Conservation (phyloP, 1,284 basidiomycete genomes). For the Leccinum pachyderme region DNA sequence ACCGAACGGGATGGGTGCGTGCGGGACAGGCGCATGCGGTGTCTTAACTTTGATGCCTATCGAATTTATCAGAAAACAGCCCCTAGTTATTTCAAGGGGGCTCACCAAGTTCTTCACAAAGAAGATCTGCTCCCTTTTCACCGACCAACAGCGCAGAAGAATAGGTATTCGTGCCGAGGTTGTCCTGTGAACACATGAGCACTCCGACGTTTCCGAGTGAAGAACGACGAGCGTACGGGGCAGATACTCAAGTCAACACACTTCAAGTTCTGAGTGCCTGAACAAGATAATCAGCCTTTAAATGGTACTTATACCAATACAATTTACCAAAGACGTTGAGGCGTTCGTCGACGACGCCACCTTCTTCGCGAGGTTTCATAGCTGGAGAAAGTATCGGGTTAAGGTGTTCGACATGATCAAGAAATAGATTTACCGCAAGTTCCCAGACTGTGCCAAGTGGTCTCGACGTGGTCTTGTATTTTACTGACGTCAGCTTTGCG, state of each 20-base stretch:
- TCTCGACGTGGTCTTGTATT: slow-evolving; percentile 61
- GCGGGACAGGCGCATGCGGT: slow-evolving; percentile 69
- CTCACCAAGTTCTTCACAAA: slow-evolving; percentile 64
- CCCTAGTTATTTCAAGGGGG: neutral
- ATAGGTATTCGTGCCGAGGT: slow-evolving; percentile 71
- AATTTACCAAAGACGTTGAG: slow-evolving; percentile 61
- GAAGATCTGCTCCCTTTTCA: slow-evolving; percentile 63
- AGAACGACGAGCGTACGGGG: slow-evolving; percentile 43
- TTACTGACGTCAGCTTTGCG: neutral
- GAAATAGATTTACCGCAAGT: slow-evolving; percentile 26
- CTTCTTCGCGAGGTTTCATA: slow-evolving; percentile 76
- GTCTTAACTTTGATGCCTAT: slow-evolving; percentile 58
- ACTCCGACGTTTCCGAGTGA: neutral
- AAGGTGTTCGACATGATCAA: neutral
- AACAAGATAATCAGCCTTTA: neutral
- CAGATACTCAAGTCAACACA: slow-evolving; percentile 67
- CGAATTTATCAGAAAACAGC: slow-evolving; percentile 1
- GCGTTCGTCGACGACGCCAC: slow-evolving; percentile 73
- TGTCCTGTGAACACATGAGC: slow-evolving; percentile 44
- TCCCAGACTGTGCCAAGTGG: slow-evolving; percentile 72
- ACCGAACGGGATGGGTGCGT: slow-evolving; percentile 60
- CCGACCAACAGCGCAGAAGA: slow-evolving; percentile 66
- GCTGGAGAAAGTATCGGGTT: slow-evolving; percentile 23
- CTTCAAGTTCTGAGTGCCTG: slow-evolving; percentile 56
- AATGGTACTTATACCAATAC: neutral